Percentiles rank a stretch among this genome's conserved stretches.
Evolutionary conservation across 2,329 filamentous ascomycete species (phyloP).

Genomic region (Nemania sp.): DNA sequence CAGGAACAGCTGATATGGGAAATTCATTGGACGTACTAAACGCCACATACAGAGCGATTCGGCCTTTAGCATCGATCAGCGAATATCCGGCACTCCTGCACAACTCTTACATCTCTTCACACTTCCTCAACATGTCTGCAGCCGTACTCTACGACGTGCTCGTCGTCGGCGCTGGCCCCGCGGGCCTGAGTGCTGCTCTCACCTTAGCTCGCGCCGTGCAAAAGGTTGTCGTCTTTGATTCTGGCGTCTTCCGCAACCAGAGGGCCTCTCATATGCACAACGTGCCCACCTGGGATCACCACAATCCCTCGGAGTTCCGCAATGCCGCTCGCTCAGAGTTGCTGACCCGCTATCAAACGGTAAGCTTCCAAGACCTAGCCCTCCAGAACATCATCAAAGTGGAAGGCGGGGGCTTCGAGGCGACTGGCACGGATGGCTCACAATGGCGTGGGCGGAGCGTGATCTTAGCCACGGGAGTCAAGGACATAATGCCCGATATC

Average conservation of each 20-base stretch:
- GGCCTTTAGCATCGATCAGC: too few species aligned
- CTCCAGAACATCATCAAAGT: not conserved
- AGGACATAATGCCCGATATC: not conserved
- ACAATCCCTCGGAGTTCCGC: not conserved
- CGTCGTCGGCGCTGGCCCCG: constrained; percentile 4
- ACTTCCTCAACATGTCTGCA: not conserved
- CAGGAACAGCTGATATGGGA: too few species aligned
- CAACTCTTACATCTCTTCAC: not conserved
- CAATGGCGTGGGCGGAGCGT: not conserved
- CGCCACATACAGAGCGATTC: too few species aligned
- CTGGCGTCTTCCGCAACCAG: not conserved
- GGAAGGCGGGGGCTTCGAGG: not conserved
- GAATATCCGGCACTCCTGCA: too few species aligned
- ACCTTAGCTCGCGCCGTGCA: not conserved
- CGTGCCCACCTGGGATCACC: not conserved
- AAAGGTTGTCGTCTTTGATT: not conserved
- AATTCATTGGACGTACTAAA: too few species aligned
- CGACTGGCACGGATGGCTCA: not conserved
- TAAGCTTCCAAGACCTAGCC: not conserved
- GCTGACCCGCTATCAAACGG: not conserved
- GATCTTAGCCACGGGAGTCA: not conserved
- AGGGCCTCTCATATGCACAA: not conserved
- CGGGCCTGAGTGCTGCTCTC: constrained; percentile 7
- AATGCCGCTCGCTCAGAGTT: not conserved
- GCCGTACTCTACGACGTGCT: not conserved